A percentile compares a stretch with the other conserved stretches of the same genome.
These are phyloP conservation scores for Medicago truncatula DNA, from an alignment of 306 rosid species.

Conservation along the genomic window DNA sequence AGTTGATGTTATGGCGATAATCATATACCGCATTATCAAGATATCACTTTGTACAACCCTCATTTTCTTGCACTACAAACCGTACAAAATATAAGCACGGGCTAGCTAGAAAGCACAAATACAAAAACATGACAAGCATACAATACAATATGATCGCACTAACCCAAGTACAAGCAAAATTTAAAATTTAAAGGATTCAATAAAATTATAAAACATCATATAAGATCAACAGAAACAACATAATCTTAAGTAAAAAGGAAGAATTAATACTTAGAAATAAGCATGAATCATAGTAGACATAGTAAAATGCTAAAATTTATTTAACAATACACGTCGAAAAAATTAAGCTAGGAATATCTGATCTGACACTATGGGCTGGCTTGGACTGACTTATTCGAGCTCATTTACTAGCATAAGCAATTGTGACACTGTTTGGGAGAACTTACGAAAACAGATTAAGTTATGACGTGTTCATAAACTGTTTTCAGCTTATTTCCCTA, in stretches of 20 bases:
- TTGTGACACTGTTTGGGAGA: no score
- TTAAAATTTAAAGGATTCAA: background rate
- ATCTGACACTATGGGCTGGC: no score
- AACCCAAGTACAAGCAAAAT: background rate
- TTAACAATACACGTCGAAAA: no score
- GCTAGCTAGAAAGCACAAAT: background rate
- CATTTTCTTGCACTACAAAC: background rate
- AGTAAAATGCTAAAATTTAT: no score
- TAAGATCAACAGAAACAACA: background rate
- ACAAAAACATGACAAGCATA: background rate
- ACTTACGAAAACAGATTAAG: no score
- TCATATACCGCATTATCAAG: conserved; percentile 10
- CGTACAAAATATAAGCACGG: background rate
- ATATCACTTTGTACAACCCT: conserved; percentile 22
- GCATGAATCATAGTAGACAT: no score
- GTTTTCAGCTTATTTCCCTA: no score
- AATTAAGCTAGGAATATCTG: no score
- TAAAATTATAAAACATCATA: background rate
- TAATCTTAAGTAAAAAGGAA: background rate
- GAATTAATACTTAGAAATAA: background rate
- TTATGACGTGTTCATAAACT: no score
- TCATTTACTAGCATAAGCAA: no score
- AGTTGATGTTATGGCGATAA: background rate
- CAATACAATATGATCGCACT: background rate
- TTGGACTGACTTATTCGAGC: no score